These are phyloP conservation scores for Filobasidium floriforme DNA, from an alignment of 768 basidiomycete genomes.

Conservation along the genomic window DNA sequence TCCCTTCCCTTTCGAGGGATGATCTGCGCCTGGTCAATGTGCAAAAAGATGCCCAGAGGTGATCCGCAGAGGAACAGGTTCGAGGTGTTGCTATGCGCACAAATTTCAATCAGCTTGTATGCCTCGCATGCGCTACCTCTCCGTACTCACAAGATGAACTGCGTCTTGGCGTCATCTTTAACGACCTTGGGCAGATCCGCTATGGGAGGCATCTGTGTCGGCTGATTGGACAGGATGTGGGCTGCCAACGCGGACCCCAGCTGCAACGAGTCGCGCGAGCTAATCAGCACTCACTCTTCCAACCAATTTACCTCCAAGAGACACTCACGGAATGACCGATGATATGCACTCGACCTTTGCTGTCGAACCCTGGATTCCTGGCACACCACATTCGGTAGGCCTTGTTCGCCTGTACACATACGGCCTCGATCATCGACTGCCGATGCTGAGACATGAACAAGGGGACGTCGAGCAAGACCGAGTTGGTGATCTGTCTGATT, in stretches of 20 bases:
- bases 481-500: slow-evolving; percentile 49
- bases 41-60: slow-evolving; percentile 49
- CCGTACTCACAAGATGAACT: slow-evolving; percentile 44
- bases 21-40: slow-evolving; percentile 48
- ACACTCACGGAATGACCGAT: slow-evolving; percentile 47
- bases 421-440: slow-evolving; percentile 49
- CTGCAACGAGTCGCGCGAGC: slow-evolving; percentile 17
- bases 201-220: slow-evolving; percentile 46
- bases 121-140: too few relatives aligned
- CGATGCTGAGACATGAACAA: slow-evolving; percentile 50
- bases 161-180: slow-evolving; percentile 33
- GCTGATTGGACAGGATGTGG: slow-evolving; percentile 48
- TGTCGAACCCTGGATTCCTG: slow-evolving; percentile 47
- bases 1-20: slow-evolving; percentile 49
- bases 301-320: not conserved
- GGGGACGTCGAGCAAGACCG: slow-evolving; percentile 48
- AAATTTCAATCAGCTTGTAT: too few relatives aligned
- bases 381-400: slow-evolving; percentile 49
- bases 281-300: not conserved
- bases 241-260: slow-evolving; percentile 48
- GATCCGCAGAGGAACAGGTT: slow-evolving; percentile 48
- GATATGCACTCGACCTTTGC: slow-evolving; percentile 47
- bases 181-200: slow-evolving; percentile 44
- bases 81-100: slow-evolving; percentile 35
- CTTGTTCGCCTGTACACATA: slow-evolving; percentile 47